Conservation (phyloP, 192 early-diverging fungal species). For the Spizellomyces sp. region DNA sequence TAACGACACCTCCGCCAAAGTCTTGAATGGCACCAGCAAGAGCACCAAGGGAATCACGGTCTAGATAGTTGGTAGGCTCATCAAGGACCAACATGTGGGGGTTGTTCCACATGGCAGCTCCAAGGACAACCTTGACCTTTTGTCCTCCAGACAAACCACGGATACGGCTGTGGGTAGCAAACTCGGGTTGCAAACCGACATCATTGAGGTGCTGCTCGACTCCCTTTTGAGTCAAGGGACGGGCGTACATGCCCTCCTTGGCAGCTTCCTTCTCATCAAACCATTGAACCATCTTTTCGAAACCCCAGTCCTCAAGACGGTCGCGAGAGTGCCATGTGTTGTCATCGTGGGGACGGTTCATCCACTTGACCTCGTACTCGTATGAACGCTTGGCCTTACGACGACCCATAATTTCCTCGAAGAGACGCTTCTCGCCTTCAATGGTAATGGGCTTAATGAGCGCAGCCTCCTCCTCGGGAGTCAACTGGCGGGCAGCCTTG, state of each 20-base stretch:
- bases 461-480: constrained; percentile 64
- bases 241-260: constrained; percentile 68
- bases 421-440: constrained; percentile 59
- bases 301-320: constrained; percentile 70
- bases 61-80: constrained; percentile 75
- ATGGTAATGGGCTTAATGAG: constrained; percentile 43
- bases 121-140: constrained; percentile 87
- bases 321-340: constrained; percentile 75
- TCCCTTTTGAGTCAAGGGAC: constrained; percentile 66
- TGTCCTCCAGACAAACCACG: constrained; percentile 79
- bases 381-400: constrained; percentile 77
- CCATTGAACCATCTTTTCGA: constrained; percentile 73
- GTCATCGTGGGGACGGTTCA: constrained; percentile 60
- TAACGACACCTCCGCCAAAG: constrained; percentile 79
- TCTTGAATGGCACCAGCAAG: constrained; percentile 75
- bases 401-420: constrained; percentile 68
- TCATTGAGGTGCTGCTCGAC: constrained; percentile 75
- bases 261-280: constrained; percentile 81
- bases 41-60: constrained; percentile 76
- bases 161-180: constrained; percentile 76
- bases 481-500: constrained; percentile 70
- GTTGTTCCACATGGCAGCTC: constrained; percentile 82
- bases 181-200: constrained; percentile 76
- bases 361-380: constrained; percentile 83
- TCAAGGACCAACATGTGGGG: constrained; percentile 83